phyloP scores from a whole-genome alignment of 2,329 filamentous ascomycete genomes.

The Cryphonectria nitschkei region DNA sequence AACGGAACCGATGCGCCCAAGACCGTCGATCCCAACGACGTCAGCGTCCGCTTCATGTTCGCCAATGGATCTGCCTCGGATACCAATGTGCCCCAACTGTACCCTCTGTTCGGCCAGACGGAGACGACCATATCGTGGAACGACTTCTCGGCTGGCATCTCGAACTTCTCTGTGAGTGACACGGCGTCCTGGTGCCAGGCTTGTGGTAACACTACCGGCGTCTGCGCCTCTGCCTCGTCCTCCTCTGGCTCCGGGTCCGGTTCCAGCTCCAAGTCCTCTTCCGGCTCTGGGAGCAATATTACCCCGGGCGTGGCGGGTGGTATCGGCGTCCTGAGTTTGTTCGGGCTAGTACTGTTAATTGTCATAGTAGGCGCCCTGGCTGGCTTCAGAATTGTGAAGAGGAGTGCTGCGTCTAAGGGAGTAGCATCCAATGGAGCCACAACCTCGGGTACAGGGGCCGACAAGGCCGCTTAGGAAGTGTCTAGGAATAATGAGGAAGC shows the following conservation, averaged over 20 bases:
- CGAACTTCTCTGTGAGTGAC: constrained; percentile 67
- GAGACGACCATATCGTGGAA: constrained; percentile 65
- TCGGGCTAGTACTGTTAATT: constrained; percentile 22
- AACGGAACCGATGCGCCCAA: constrained; percentile 41
- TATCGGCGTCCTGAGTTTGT: constrained; percentile 20
- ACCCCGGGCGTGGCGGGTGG: constrained; percentile 22
- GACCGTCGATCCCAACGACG: constrained; percentile 41
- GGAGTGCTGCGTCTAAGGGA: not conserved
- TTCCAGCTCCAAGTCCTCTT: constrained; percentile 10
- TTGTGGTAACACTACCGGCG: constrained; percentile 73
- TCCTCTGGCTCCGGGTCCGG: constrained; percentile 31
- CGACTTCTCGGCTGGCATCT: constrained; percentile 67
- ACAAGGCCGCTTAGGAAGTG: constrained; percentile 21
- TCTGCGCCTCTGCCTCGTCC: constrained; percentile 55
- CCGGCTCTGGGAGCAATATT: constrained; percentile 8
- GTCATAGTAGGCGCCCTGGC: constrained; percentile 18
- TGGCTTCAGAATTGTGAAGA: constrained; percentile 23
- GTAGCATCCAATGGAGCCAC: not conserved
- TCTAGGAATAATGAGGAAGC: not conserved
- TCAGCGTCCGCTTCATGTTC: constrained; percentile 65
- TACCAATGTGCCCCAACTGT: constrained; percentile 54
- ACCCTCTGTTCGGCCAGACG: constrained; percentile 63
- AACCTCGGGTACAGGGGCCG: constrained; percentile 5
- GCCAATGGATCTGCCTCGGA: constrained; percentile 58
- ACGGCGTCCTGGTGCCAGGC: constrained; percentile 71